Conservation (phyloP, 768 basidiomycete species). For the Suillus decipiens region DNA sequence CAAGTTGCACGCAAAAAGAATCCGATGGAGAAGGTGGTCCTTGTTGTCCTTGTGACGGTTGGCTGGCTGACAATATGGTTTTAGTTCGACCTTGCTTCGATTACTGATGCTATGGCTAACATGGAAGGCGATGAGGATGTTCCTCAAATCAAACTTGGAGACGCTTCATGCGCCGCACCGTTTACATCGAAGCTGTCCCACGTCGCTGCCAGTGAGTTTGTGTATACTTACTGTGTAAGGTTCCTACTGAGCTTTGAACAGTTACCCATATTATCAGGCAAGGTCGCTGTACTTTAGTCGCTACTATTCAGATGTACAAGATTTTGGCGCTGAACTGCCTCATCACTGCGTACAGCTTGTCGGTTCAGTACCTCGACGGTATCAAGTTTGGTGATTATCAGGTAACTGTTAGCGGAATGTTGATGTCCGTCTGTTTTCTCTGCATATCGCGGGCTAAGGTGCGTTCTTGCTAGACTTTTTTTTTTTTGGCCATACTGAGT, state of each 20-base stretch:
- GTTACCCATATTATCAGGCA: constrained; percentile 98
- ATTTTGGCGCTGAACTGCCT: constrained; percentile 96
- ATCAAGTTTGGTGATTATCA: constrained; percentile 99
- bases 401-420: constrained; percentile 86
- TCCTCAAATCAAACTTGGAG: constrained; percentile 99
- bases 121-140: constrained; percentile 95
- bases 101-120: constrained; percentile 84
- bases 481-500: constrained; percentile 7
- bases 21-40: constrained; percentile 84
- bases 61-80: constrained; percentile 22
- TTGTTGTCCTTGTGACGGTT: neutral
- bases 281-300: constrained; percentile 97
- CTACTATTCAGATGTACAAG: constrained; percentile 99
- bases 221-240: neutral
- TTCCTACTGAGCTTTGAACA: constrained; percentile 30
- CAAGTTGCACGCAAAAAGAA: constrained; percentile 73
- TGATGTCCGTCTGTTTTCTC: constrained; percentile 96
- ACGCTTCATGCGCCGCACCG: constrained; percentile 97
- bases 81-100: constrained; percentile 75
- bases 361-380: constrained; percentile 96
- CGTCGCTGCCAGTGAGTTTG: constrained; percentile 84
- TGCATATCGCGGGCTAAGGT: constrained; percentile 96
- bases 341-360: constrained; percentile 97
- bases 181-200: constrained; percentile 99
- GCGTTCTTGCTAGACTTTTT: constrained; percentile 21